Conservation (phyloP, 2,329 filamentous ascomycete genomes). For the Epicoccum nigrum region DNA sequence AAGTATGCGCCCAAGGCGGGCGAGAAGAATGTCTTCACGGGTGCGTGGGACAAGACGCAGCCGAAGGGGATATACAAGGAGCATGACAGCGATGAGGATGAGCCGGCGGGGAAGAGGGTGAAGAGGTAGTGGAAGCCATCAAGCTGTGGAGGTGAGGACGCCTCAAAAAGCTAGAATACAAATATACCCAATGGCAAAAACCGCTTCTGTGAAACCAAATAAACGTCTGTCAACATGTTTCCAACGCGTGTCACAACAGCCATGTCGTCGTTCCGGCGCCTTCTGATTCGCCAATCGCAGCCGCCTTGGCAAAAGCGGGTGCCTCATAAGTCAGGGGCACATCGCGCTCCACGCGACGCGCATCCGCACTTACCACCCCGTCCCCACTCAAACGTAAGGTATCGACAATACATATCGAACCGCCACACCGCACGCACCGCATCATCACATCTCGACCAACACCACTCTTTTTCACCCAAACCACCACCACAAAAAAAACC, state of each 20-base stretch:
- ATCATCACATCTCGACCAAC: background rate
- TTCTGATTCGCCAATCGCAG: conserved; percentile 2
- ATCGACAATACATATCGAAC: too few species aligned
- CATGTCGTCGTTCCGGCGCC: background rate
- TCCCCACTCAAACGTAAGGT: conserved; percentile 17
- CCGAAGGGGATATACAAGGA: conserved; percentile 91
- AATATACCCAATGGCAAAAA: background rate
- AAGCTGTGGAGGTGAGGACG: too few species aligned
- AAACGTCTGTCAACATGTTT: background rate
- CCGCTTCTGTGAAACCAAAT: background rate
- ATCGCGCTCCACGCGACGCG: conserved; percentile 3
- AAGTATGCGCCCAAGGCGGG: conserved; percentile 95
- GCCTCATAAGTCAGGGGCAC: too few species aligned
- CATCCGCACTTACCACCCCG: conserved; percentile 7
- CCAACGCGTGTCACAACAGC: background rate
- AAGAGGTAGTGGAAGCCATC: conserved; percentile 24
- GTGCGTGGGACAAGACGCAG: conserved; percentile 90
- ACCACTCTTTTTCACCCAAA: conserved; percentile 5
- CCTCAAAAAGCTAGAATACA: background rate
- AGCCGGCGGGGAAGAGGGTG: conserved; percentile 67
- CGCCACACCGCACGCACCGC: background rate
- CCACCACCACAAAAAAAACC: too few species aligned
- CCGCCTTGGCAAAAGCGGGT: too few species aligned
- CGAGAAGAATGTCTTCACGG: conserved; percentile 92
- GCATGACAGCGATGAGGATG: conserved; percentile 81